Percentiles rank a stretch among this genome's conserved stretches.
These are phyloP conservation scores for Rhynchospora breviuscula DNA, from an alignment of 176 grass and related monocot species.

Conservation along the genomic window DNA sequence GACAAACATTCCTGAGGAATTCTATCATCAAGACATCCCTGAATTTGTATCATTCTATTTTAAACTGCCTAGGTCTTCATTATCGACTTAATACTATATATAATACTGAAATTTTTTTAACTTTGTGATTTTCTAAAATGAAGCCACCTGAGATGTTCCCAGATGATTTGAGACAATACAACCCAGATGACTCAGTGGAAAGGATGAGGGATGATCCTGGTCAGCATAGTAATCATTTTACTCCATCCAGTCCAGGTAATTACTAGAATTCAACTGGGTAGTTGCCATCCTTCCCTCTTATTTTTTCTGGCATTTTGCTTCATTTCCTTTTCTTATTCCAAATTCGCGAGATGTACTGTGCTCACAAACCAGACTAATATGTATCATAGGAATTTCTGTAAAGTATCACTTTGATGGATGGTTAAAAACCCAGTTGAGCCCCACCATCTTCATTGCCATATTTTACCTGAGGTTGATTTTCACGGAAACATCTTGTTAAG, in stretches of 20 bases:
- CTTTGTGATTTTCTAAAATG: constrained; percentile 22
- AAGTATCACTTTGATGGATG: background rate
- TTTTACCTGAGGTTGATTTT: background rate
- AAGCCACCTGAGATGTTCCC: constrained; percentile 50
- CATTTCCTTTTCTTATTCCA: background rate
- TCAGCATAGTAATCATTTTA: constrained; percentile 44
- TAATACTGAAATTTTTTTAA: constrained; percentile 7
- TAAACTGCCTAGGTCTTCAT: background rate
- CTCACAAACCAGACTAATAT: background rate
- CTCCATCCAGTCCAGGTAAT: constrained; percentile 71
- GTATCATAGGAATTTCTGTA: background rate
- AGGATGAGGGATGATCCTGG: constrained; percentile 43
- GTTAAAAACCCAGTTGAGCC: no score
- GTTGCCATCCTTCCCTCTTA: constrained; percentile 13
- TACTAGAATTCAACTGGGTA: constrained; percentile 10
- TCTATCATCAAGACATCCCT: constrained; percentile 38
- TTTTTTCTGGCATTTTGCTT: background rate
- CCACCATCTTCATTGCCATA: background rate
- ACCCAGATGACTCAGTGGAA: constrained; percentile 42
- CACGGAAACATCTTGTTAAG: background rate
- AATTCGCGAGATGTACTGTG: background rate
- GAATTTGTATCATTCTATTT: constrained; percentile 24
- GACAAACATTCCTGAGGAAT: constrained; percentile 27
- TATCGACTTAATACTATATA: constrained; percentile 13
- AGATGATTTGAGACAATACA: constrained; percentile 28